Base-by-base conservation (phyloP, 371 early-diverging fungal genomes). In the Saksenaea vasiformis region DNA sequence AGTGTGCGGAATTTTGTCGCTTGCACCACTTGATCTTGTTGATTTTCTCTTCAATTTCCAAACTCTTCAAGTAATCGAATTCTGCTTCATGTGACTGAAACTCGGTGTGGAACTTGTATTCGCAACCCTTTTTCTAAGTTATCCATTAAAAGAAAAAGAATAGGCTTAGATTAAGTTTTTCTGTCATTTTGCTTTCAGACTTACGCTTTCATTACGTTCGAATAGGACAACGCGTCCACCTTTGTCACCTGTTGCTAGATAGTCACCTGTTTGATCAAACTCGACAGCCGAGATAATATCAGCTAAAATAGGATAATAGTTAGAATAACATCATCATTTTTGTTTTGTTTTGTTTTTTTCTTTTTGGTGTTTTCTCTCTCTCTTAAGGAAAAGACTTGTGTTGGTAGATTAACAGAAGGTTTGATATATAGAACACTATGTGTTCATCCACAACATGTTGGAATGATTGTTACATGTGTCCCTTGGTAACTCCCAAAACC, bases 1-100 rank as follows among this genome's bases (percentile, higher is more conserved):
- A 99, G 69, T 97, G 97, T 22, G 96, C 93, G 38, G 95, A 88
- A 76, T 96, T 98, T 71, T 93, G 93, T 47, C 95, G 88, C 71
- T 88, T 90, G 79, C 96, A 93, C 96, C 98, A 97, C 66, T 96
- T 93, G 72, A 99, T 98, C 73, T 98, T 94, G 80, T 98, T 98
- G 79, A 99, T 98, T 79, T 98, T 98, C 72, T 99, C 99, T 76
- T 98, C 96, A 62, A 99, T 98, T 75, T 99, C 99, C 76, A 98
- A 87, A 85, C 95, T 95, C 85, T 99, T 98, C 61, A 99, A 87
- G 77, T 98, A 99, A 81, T 99, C 99, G 72, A 99, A 99, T 85
- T 98, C 98, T 35, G 98, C 95, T 76, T 98, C 96, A 83, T 99
- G 99, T 59, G 98, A 98, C 76, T 98, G 98, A 71, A 98, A 98